Evolutionary conservation across 805 yeast species (phyloP).

Genomic region (Candida multigemmis): DNA sequence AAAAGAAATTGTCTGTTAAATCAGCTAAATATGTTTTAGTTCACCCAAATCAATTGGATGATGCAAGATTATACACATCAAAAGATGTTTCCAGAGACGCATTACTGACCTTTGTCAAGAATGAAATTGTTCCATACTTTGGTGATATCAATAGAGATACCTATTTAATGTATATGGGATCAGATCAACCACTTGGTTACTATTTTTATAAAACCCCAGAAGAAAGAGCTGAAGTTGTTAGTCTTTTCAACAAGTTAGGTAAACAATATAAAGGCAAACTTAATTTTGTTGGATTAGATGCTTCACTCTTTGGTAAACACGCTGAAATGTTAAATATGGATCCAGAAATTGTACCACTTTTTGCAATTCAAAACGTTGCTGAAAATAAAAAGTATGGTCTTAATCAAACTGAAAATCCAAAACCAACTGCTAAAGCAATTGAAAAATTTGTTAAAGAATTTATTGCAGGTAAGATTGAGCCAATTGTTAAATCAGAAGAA

Average conservation of each 20-base stretch:
- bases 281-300: constrained; percentile 86
- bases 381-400: constrained; percentile 71
- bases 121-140: constrained; percentile 71
- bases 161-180: constrained; percentile 62
- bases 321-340: constrained; percentile 79
- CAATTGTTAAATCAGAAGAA: constrained; percentile 78
- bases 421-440: constrained; percentile 40
- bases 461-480: constrained; percentile 53
- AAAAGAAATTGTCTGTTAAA: constrained; percentile 19
- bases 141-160: constrained; percentile 83
- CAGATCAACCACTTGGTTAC: constrained; percentile 77
- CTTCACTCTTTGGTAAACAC: constrained; percentile 71
- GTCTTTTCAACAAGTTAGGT: constrained; percentile 53
- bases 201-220: constrained; percentile 69
- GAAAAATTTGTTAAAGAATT: constrained; percentile 55
- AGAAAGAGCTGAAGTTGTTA: constrained; percentile 49
- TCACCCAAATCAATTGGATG: constrained; percentile 34
- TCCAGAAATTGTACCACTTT: constrained; percentile 74
- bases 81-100: constrained; percentile 17
- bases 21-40: constrained; percentile 35
- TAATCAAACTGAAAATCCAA: constrained; percentile 46
- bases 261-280: constrained; percentile 69
- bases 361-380: constrained; percentile 71
- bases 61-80: constrained; percentile 39
- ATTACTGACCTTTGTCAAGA: constrained; percentile 40